These are phyloP conservation scores for Glaciozyma antarctica DNA, from an alignment of 768 basidiomycete species.

Conservation along the genomic window DNA sequence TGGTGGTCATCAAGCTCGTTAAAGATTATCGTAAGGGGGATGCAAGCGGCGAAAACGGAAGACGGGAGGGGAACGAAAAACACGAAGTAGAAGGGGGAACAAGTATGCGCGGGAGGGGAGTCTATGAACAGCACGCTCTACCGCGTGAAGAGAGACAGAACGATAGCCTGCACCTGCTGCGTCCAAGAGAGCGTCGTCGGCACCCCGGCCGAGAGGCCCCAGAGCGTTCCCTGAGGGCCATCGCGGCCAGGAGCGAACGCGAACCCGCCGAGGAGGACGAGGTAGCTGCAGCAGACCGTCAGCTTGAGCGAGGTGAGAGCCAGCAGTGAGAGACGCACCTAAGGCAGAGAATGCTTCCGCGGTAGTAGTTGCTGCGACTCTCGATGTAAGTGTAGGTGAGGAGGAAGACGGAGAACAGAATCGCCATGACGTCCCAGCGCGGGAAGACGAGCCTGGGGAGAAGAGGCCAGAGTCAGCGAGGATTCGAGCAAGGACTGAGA, in stretches of 20 bases:
- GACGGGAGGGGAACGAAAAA: too few relatives aligned
- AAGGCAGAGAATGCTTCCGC: slow-evolving; percentile 87
- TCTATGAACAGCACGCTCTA: slow-evolving; percentile 1
- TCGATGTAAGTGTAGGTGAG: slow-evolving; percentile 99
- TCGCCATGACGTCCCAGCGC: slow-evolving; percentile 90
- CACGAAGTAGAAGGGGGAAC: too few relatives aligned
- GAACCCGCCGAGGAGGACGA: slow-evolving; percentile 84
- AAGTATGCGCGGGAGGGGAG: too few relatives aligned
- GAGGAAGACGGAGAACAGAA: slow-evolving; percentile 91
- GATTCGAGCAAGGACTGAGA: background rate
- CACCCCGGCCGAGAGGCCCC: slow-evolving; percentile 1
- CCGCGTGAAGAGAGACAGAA: slow-evolving; percentile 11
- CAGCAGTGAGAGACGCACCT: slow-evolving; percentile 49
- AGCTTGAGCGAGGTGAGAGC: slow-evolving; percentile 14
- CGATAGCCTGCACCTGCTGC: background rate
- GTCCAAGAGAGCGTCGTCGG: background rate
- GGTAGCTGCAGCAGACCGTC: slow-evolving; percentile 52
- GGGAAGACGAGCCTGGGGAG: slow-evolving; percentile 82
- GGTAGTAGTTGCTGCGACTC: slow-evolving; percentile 56
- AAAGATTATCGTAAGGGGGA: too few relatives aligned
- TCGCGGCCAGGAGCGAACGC: slow-evolving; percentile 13
- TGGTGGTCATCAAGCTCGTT: too few relatives aligned
- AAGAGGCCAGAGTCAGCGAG: background rate
- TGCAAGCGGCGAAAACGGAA: too few relatives aligned
- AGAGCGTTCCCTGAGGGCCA: slow-evolving; percentile 12